Base-by-base conservation (phyloP, 805 yeast species). In the Debaryomyces hansenii region DNA sequence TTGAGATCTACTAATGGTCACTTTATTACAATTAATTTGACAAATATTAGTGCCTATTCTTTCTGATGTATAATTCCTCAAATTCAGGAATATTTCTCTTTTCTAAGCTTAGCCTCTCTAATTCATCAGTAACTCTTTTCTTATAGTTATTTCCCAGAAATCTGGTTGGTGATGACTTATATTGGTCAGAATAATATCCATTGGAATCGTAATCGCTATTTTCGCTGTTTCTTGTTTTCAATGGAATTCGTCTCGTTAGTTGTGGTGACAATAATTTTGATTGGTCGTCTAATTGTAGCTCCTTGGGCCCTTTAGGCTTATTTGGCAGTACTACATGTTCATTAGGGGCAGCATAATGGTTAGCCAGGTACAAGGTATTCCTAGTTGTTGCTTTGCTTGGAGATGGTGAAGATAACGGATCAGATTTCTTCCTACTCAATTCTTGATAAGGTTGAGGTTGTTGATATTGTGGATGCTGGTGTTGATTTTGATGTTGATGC, bases 261-360 rank as follows among this genome's bases (percentile, higher is more conserved):
- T 6, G 42, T 5, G 35, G 20, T 5, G 20, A 15, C 9, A 12
- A 28, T 10, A 15, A 14, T 12, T 24, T 12, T 28, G 18, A 14
- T 11, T 54, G 62, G 27, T 51, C 49, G 18, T 69, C 74, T 4
- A 65, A 70, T 14, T 48, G 36, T 8, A 70, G 46, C 36, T 72
- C 77, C 32, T 64, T 60, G 2, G 78, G 78, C 1, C 78, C 77
- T 43, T 58, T 63, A 0, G 72, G 74, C 45, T 68, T 71, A 40
- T 55, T 49, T 41, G 61, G 62, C 56, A 45, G 56, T 6, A 48
- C 50, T 12, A 28, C 12, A n/a, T 35, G 41, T 10, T 46, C 50
- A 24, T 36, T 43, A 15, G 42, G 16, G 34, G 49, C 27, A 20
- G 38, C 36, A 27, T 46, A 39, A 24, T 47, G 51, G 11, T 37